Evolutionary conservation across 352 stramenopile species (phyloP).

Genomic region (Globisporangium sylvaticum): DNA sequence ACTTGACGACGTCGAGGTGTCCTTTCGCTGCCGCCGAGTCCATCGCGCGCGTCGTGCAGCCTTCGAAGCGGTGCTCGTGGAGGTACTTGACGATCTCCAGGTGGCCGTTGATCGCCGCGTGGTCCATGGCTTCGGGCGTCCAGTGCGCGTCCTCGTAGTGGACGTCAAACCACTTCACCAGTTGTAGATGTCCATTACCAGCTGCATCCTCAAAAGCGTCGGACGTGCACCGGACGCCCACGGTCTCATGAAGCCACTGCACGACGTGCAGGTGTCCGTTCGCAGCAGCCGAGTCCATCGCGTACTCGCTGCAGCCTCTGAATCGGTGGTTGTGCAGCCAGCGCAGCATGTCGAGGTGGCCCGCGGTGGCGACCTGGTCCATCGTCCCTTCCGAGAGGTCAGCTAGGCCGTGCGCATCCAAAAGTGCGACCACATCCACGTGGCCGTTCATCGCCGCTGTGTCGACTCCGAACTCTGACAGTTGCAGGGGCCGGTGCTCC

Average conservation of each 20-base stretch:
- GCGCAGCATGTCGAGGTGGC: slow-evolving; percentile 23
- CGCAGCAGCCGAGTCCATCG: slow-evolving; percentile 21
- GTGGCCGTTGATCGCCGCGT: slow-evolving; percentile 13
- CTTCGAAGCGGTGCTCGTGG: slow-evolving; percentile 9
- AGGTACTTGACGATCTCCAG: slow-evolving; percentile 19
- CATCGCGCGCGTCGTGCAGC: slow-evolving; percentile 14
- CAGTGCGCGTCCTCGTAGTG: slow-evolving; percentile 12
- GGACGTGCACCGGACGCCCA: slow-evolving; percentile 10
- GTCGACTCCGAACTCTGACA: slow-evolving; percentile 9
- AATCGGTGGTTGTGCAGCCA: slow-evolving; percentile 22
- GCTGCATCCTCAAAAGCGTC: slow-evolving; percentile 23
- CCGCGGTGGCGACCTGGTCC: slow-evolving; percentile 15
- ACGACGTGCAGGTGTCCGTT: slow-evolving; percentile 23
- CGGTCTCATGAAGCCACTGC: slow-evolving; percentile 20
- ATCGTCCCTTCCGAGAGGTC: slow-evolving; percentile 10
- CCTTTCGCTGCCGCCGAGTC: slow-evolving; percentile 10
- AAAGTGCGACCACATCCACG: slow-evolving; percentile 2
- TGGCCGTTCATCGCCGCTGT: slow-evolving; percentile 13
- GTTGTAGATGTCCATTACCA: slow-evolving; percentile 9
- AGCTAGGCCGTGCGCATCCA: background rate
- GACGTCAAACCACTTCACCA: slow-evolving; percentile 17
- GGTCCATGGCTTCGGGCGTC: slow-evolving; percentile 11
- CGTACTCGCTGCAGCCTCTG: slow-evolving; percentile 9
- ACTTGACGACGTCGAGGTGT: slow-evolving; percentile 14
- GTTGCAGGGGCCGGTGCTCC: background rate